Evolutionary conservation across 208 protist species (phyloP).

Genomic region (Polymyxa betae): DNA sequence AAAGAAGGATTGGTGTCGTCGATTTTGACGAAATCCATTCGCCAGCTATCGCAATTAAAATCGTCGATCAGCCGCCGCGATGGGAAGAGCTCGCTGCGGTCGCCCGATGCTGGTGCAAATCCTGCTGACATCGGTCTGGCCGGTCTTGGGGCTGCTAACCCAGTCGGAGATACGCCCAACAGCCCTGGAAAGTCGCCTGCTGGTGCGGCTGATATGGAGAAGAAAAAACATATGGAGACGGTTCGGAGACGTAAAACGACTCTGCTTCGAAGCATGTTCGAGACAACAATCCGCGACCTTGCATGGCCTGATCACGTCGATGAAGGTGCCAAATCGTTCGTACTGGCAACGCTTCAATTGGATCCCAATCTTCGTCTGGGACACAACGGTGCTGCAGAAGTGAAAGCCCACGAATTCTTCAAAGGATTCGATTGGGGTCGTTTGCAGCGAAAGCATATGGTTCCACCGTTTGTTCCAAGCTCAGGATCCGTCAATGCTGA

Average conservation of each 20-base stretch:
- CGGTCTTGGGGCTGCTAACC: background rate
- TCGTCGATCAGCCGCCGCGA: constrained; percentile 38
- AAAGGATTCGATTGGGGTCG: constrained; percentile 52
- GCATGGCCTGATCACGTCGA: constrained; percentile 25
- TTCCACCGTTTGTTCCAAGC: constrained; percentile 34
- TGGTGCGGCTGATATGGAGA: background rate
- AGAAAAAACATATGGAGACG: constrained; percentile 48
- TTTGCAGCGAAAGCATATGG: constrained; percentile 12
- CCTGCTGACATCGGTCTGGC: background rate
- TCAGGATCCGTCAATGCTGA: background rate
- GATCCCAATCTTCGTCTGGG: constrained; percentile 27
- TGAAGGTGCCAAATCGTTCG: constrained; percentile 44
- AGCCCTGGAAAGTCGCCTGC: background rate
- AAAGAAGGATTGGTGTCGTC: constrained; percentile 43
- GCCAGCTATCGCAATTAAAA: background rate
- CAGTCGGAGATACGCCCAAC: background rate
- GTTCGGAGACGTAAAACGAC: background rate
- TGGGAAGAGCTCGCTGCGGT: background rate
- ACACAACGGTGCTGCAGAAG: constrained; percentile 13
- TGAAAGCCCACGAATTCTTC: constrained; percentile 48
- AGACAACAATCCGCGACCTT: background rate
- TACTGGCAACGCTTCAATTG: constrained; percentile 9
- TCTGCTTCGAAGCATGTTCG: constrained; percentile 30
- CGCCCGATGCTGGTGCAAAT: background rate
- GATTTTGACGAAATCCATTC: constrained; percentile 37